phyloP scores from a whole-genome alignment of 1,284 basidiomycete genomes.

The Trichosporon coremiiforme region DNA sequence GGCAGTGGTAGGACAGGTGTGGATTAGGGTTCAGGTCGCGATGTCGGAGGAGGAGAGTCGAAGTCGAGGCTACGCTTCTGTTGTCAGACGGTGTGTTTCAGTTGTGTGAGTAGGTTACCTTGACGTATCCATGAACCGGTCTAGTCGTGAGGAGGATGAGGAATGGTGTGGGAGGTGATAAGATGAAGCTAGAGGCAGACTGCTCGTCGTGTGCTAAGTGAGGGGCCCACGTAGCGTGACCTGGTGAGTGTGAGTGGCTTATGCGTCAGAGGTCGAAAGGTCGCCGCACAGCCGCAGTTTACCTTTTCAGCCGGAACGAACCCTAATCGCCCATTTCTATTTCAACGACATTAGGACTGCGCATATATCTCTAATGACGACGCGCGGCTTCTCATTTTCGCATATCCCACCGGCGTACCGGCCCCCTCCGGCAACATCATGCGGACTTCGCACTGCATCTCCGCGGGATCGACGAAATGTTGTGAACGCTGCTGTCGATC shows the following conservation, averaged over 20 bases:
- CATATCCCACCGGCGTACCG: not conserved
- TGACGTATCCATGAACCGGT: not conserved
- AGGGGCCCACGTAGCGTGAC: slow-evolving; percentile 9
- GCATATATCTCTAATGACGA: not conserved
- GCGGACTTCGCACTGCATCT: not conserved
- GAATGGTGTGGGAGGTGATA: not conserved
- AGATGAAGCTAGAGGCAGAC: not conserved
- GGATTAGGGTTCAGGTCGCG: not conserved
- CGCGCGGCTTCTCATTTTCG: slow-evolving; percentile 2
- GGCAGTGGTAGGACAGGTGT: not conserved
- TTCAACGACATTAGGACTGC: not conserved
- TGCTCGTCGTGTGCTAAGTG: slow-evolving; percentile 3
- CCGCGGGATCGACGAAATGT: slow-evolving; percentile 10
- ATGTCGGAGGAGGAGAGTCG: not conserved
- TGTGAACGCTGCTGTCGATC: not conserved
- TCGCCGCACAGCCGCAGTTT: not conserved
- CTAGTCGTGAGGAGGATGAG: not conserved
- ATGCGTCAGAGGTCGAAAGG: not conserved
- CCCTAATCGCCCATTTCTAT: not conserved
- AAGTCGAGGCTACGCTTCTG: too few species aligned
- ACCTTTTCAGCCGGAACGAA: not conserved
- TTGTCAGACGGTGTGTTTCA: not conserved
- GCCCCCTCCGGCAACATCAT: not conserved
- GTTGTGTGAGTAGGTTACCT: not conserved
- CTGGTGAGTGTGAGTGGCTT: not conserved